Conservation (phyloP, 768 basidiomycete genomes). For the Termitomyces sp. region DNA sequence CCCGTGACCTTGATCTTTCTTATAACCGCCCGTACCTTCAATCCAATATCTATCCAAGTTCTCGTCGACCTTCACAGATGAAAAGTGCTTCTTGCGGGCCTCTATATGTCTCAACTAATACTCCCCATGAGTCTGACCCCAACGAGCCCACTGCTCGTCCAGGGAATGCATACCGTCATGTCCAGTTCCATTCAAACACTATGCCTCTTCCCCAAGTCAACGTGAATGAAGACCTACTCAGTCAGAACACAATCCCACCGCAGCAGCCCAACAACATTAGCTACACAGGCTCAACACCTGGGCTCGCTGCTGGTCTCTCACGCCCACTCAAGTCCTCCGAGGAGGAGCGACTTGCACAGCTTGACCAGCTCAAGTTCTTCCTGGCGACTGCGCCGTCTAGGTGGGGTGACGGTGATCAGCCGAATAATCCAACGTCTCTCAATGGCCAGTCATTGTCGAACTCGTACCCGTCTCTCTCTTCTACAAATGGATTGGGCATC, state of each 20-base stretch:
- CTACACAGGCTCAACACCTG: slow-evolving; percentile 20
- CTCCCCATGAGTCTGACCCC: slow-evolving; percentile 33
- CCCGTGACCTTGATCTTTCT: slow-evolving; percentile 15
- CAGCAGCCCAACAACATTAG: neutral
- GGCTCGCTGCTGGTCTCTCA: slow-evolving; percentile 37
- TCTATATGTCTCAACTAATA: slow-evolving; percentile 32
- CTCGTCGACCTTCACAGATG: slow-evolving; percentile 13
- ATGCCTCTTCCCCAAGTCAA: slow-evolving; percentile 14
- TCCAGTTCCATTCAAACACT: slow-evolving; percentile 31
- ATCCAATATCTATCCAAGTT: slow-evolving; percentile 16
- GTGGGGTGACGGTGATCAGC: slow-evolving; percentile 41
- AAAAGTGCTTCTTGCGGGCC: slow-evolving; percentile 16
- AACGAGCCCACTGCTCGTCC: slow-evolving; percentile 46
- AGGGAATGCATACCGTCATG: slow-evolving; percentile 39
- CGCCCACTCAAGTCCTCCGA: slow-evolving; percentile 60
- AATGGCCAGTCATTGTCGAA: slow-evolving; percentile 7
- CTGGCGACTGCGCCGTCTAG: slow-evolving; percentile 78
- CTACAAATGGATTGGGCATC: slow-evolving; percentile 2
- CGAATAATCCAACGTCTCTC: slow-evolving; percentile 20
- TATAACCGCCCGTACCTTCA: slow-evolving; percentile 8
- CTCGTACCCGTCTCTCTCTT: neutral
- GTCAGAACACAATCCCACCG: neutral
- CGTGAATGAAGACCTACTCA: slow-evolving; percentile 6
- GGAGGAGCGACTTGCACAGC: slow-evolving; percentile 63
- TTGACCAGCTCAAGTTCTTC: slow-evolving; percentile 85